A percentile compares a stretch with the other conserved stretches of the same genome.
Evolutionary conservation across 2,329 filamentous ascomycete species (phyloP).

Genomic region (Monilinia laxa): DNA sequence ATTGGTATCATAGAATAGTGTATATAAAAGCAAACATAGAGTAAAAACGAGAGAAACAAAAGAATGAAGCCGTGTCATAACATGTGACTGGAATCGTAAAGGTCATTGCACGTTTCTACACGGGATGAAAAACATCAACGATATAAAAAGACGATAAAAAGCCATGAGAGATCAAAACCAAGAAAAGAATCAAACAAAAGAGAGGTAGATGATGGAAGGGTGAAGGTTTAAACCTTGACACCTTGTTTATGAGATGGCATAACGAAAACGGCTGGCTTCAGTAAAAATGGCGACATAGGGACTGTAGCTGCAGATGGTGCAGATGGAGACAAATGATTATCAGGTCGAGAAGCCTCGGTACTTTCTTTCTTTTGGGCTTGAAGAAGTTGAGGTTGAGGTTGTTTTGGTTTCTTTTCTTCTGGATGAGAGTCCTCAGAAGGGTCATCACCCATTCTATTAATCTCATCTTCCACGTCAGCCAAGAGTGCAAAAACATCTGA

Average conservation of each 20-base stretch:
- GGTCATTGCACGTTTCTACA: constrained; percentile 8
- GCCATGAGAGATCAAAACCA: not conserved
- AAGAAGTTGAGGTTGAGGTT: not conserved
- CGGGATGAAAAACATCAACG: not conserved
- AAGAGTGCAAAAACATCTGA: constrained; percentile 66
- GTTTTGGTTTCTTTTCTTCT: not conserved
- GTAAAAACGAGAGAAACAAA: not conserved
- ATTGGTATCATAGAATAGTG: constrained; percentile 16
- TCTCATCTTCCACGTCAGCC: constrained; percentile 64
- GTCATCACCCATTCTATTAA: constrained; percentile 45
- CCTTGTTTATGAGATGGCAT: constrained; percentile 19
- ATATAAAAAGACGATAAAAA: not conserved
- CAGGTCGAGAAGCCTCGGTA: not conserved
- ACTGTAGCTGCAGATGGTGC: not conserved
- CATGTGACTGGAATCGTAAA: constrained; percentile 6
- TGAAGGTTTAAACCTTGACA: constrained; percentile 1
- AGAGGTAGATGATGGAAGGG: too few species aligned
- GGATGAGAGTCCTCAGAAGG: not conserved
- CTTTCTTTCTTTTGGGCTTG: not conserved
- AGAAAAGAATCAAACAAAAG: not conserved
- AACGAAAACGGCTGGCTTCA: constrained; percentile 12
- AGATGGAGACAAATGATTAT: not conserved
- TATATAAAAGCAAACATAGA: not conserved
- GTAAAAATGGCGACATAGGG: constrained; percentile 16
- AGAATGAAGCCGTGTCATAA: not conserved